A percentile compares a stretch with the other conserved stretches of the same genome.
Evolutionary conservation across 2,329 filamentous ascomycete genomes (phyloP).

Genomic region (Tolypocladium ovalisporum): DNA sequence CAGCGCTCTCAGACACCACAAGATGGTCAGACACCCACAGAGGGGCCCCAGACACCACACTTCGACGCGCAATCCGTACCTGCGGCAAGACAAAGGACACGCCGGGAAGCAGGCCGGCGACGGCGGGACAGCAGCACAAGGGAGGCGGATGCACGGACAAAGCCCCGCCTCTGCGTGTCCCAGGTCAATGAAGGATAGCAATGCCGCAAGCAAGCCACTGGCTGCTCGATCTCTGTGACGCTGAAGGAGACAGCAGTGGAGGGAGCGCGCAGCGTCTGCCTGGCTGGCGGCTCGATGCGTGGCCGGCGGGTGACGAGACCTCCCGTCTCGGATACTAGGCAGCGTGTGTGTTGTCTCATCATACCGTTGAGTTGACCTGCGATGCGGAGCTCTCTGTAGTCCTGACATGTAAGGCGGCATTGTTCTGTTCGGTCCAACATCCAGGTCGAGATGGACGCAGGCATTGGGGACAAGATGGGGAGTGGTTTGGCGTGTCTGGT

Average conservation of each 20-base stretch:
- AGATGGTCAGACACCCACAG: too few species aligned
- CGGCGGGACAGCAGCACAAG: neutral
- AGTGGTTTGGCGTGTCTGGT: neutral
- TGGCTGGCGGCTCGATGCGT: neutral
- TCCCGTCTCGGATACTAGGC: neutral
- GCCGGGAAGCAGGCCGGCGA: neutral
- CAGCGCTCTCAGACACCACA: neutral
- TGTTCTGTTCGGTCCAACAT: neutral
- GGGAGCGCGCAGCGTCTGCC: neutral
- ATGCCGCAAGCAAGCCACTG: neutral
- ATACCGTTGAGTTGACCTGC: neutral
- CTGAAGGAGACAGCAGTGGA: neutral
- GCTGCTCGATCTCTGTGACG: neutral
- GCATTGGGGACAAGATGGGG: neutral
- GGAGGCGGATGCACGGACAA: neutral
- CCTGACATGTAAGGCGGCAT: neutral
- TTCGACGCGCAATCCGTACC: slow-evolving; percentile 3
- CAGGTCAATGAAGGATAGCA: neutral
- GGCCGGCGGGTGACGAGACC: neutral
- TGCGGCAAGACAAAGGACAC: slow-evolving; percentile 4
- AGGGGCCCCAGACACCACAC: slow-evolving; percentile 2
- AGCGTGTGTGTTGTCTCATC: neutral
- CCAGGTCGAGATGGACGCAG: neutral
- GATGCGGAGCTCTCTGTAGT: neutral
- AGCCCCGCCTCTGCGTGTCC: neutral